Evolutionary conservation across 2,329 filamentous ascomycete genomes (phyloP).

Genomic region (Emericellopsis cladophorae): DNA sequence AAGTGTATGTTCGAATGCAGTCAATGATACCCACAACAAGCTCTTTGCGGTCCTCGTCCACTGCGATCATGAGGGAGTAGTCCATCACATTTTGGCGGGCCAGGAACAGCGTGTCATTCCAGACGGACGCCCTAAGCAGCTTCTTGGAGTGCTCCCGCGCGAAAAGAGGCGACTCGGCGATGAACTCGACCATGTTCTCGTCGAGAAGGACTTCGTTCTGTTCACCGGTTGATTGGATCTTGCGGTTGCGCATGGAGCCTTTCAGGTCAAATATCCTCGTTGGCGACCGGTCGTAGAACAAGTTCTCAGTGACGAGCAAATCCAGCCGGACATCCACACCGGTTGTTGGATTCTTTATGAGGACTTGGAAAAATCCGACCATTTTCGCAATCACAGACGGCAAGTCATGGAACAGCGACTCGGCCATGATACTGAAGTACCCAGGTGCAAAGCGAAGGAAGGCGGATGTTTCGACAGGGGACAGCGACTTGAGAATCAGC

Average conservation of each 20-base stretch:
- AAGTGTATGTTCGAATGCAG: constrained; percentile 96
- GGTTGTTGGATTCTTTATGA: constrained; percentile 88
- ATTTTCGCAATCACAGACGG: constrained; percentile 98
- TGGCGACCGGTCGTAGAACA: constrained; percentile 89
- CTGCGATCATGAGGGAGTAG: constrained; percentile 95
- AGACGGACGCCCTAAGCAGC: constrained; percentile 78
- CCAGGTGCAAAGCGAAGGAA: constrained; percentile 93
- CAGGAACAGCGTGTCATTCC: constrained; percentile 94
- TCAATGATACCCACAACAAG: constrained; percentile 97
- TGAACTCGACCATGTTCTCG: constrained; percentile 98
- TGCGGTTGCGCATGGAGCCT: constrained; percentile 96
- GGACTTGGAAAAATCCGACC: constrained; percentile 95
- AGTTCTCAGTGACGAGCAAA: constrained; percentile 89
- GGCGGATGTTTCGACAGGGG: constrained; percentile 80
- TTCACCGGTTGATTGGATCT: constrained; percentile 90
- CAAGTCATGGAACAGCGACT: constrained; percentile 87
- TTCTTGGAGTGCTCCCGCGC: constrained; percentile 94
- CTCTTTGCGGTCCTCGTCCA: constrained; percentile 81
- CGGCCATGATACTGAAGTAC: constrained; percentile 95
- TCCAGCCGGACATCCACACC: constrained; percentile 92
- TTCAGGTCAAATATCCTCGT: constrained; percentile 93
- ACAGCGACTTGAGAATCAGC: constrained; percentile 83
- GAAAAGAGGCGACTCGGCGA: constrained; percentile 93
- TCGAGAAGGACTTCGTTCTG: constrained; percentile 93
- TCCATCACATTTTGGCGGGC: constrained; percentile 97